Conservation (phyloP, 768 basidiomycete genomes). For the Lactarius sp. region DNA sequence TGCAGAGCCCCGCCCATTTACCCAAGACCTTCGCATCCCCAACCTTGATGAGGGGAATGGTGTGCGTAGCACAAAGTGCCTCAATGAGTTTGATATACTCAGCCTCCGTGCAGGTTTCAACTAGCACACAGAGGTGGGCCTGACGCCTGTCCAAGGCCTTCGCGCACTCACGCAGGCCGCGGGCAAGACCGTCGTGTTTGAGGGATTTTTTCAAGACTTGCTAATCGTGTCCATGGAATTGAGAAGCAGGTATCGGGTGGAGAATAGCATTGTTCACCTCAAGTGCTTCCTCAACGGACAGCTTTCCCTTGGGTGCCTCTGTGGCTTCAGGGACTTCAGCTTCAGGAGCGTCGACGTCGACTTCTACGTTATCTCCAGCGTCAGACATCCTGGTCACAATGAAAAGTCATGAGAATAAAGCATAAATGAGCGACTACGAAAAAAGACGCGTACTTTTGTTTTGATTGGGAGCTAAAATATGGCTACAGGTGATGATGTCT, state of each 20-base stretch:
- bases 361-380: conserved; percentile 86
- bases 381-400: conserved; percentile 73
- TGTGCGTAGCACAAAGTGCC: conserved; percentile 98
- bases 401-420: neutral
- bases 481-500: conserved; percentile 52
- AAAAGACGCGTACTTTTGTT: conserved; percentile 29
- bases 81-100: conserved; percentile 99
- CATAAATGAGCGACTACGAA: neutral
- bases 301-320: conserved; percentile 91
- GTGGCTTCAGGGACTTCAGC: conserved; percentile 68
- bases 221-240: conserved; percentile 37
- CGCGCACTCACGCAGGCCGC: conserved; percentile 94
- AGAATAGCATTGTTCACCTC: conserved; percentile 46
- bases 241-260: neutral
- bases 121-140: conserved; percentile 97
- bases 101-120: conserved; percentile 98
- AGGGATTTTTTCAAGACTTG: conserved; percentile 99
- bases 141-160: conserved; percentile 99
- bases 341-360: conserved; percentile 55
- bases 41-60: conserved; percentile 99
- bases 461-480: conserved; percentile 15
- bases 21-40: conserved; percentile 97
- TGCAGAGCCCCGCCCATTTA: conserved; percentile 98
- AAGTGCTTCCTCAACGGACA: conserved; percentile 93
- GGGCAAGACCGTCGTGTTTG: conserved; percentile 96